Conservation (phyloP, 192 early-diverging fungal genomes). For the Entomortierella parvispora region DNA sequence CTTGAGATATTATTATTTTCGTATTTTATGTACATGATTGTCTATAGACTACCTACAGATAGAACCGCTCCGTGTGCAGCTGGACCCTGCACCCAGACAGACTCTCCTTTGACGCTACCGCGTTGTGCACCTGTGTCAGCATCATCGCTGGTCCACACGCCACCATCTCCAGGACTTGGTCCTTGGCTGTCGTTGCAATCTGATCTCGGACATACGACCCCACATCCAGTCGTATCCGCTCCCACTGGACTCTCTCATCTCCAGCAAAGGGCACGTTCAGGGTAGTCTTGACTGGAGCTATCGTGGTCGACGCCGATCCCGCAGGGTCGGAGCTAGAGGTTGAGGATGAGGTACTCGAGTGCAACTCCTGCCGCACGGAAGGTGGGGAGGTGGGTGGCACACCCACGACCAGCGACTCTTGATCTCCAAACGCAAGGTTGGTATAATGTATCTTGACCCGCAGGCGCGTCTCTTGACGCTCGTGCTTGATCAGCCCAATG, state of each 20-base stretch:
- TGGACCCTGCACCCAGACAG: slow-evolving; percentile 43
- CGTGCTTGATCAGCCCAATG: slow-evolving; percentile 23
- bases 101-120: slow-evolving; percentile 25
- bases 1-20: no score
- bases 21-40: no score
- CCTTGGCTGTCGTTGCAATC: slow-evolving; percentile 13
- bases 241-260: slow-evolving; percentile 32
- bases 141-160: slow-evolving; percentile 39
- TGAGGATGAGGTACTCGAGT: background rate
- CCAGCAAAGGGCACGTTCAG: slow-evolving; percentile 31
- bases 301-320: background rate
- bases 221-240: slow-evolving; percentile 20
- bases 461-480: slow-evolving; percentile 2
- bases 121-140: slow-evolving; percentile 42
- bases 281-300: background rate
- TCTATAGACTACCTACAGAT: no score
- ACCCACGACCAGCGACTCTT: slow-evolving; percentile 20
- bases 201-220: slow-evolving; percentile 7
- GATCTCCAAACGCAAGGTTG: slow-evolving; percentile 8
- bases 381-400: slow-evolving; percentile 1
- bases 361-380: background rate
- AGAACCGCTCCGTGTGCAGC: slow-evolving; percentile 45
- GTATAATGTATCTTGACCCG: slow-evolving; percentile 21
- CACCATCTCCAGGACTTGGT: slow-evolving; percentile 33
- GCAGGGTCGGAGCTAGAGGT: no score